Base-by-base conservation (phyloP, 345 rosid species). In the Euphorbia tirucalli region DNA sequence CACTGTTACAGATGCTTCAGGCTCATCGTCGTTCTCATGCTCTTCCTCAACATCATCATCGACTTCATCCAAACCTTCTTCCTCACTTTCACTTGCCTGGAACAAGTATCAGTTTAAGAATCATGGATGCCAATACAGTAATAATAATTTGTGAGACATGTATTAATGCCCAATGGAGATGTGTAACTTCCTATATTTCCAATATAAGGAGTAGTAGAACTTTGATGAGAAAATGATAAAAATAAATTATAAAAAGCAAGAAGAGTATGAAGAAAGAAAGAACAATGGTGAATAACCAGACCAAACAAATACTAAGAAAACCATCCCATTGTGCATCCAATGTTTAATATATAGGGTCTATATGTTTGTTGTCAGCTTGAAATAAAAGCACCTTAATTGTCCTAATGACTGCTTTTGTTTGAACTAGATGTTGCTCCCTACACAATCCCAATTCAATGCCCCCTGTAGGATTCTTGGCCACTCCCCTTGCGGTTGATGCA, bases 81-180 rank as follows among this genome's bases (percentile, higher is more conserved):
- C 88, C 49, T 84, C 92, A 64, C 80, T 83, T 49, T 84, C 88
- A 71, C 83, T 80, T 66, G 78, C 89, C 89, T 86, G 81, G 10
- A 56, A 56, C 30, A 56, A 55, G 60, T 30, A 7, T 22, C 8
- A 56, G 11, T 9, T n/a, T 52, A 52, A 19, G 25, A 19, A 9
- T 19, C 19, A 56, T 21, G 30, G 13, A 21, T 55, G 59, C 28
- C 15, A 55, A 55, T 10, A 4, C 27, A 56, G 30, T 9, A 56
- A 56, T 2, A 56, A 24, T 1, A 9, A 56, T 56, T 56, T n/a
- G n/a, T n/a, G n/a, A n/a, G n/a, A n/a, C n/a, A 21, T 21, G 3
- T 13, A 56, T 56, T 56, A 8, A 8, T 49, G 48, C 44, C 61
- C 21, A 66, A 56, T 25, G 16, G 6, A n/a, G 27, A 32, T 22